phyloP scores from a whole-genome alignment of 192 early-diverging fungal genomes.

The Entomortierella chlamydospora region DNA sequence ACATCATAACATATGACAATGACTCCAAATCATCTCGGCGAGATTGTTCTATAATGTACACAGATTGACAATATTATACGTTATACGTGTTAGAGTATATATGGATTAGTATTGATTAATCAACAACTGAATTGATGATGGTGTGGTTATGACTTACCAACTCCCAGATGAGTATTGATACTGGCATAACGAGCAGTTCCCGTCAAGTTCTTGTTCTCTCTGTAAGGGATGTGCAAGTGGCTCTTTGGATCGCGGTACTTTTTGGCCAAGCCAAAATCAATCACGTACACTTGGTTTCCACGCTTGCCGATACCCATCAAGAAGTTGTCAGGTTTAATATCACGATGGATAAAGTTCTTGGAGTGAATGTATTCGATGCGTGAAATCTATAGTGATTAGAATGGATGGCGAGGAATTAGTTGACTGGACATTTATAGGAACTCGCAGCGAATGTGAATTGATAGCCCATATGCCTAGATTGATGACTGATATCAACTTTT shows the following conservation, averaged over 20 bases:
- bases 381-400: slow-evolving; percentile 60
- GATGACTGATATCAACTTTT: too few species aligned
- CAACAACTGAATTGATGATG: too few species aligned
- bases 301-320: slow-evolving; percentile 89
- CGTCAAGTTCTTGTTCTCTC: slow-evolving; percentile 93
- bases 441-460: too few species aligned
- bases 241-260: slow-evolving; percentile 88
- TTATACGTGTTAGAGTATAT: too few species aligned
- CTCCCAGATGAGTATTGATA: slow-evolving; percentile 88
- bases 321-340: slow-evolving; percentile 95
- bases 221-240: slow-evolving; percentile 89
- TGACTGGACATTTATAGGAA: too few species aligned
- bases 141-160: slow-evolving; percentile 59
- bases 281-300: slow-evolving; percentile 86
- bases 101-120: not conserved
- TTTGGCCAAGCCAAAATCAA: slow-evolving; percentile 94
- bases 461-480: too few species aligned
- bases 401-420: too few species aligned
- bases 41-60: slow-evolving; percentile 75
- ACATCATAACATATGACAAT: slow-evolving; percentile 90
- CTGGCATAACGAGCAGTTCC: slow-evolving; percentile 94
- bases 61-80: too few species aligned
- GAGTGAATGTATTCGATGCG: slow-evolving; percentile 85
- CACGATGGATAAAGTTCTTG: slow-evolving; percentile 93
- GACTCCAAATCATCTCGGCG: slow-evolving; percentile 93